Conservation (phyloP, 768 basidiomycete species). For the Collybia sp. region DNA sequence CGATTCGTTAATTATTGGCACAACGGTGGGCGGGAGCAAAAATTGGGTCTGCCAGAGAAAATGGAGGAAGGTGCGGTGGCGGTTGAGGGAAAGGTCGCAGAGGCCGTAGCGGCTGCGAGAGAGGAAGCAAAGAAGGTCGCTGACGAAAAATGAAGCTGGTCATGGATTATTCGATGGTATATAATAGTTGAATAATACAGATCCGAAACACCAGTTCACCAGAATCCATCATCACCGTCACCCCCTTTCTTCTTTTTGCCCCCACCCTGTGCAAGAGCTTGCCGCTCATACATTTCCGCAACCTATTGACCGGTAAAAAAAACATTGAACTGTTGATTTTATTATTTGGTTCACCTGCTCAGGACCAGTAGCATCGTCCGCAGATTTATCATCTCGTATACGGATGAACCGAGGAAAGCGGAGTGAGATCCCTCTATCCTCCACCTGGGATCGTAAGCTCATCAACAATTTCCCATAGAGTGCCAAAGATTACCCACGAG, state of each 20-base stretch:
- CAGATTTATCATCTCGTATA: conserved; percentile 88
- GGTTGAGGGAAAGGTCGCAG: conserved; percentile 36
- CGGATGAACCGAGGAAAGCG: conserved; percentile 95
- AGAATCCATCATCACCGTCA: conserved; percentile 75
- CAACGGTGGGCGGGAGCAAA: conserved; percentile 79
- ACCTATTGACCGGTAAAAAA: conserved; percentile 40
- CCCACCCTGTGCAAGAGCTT: conserved; percentile 75
- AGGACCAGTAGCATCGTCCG: conserved; percentile 88
- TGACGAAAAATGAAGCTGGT: conserved; percentile 11
- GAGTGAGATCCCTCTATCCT: conserved; percentile 89
- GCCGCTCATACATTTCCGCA: conserved; percentile 91
- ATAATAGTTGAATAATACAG: background rate
- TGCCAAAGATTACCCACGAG: conserved; percentile 45
- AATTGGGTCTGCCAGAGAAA: conserved; percentile 33
- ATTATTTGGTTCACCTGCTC: conserved; percentile 64
- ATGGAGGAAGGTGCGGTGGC: conserved; percentile 20
- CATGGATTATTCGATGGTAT: no score
- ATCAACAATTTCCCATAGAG: conserved; percentile 3
- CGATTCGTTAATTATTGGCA: conserved; percentile 93
- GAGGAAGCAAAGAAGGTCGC: conserved; percentile 34
- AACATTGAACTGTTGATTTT: background rate
- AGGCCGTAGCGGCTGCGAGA: conserved; percentile 43
- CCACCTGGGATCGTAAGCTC: conserved; percentile 44
- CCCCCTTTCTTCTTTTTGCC: conserved; percentile 67
- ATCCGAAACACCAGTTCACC: conserved; percentile 36